A percentile compares a stretch with the other conserved stretches of the same genome.
Evolutionary conservation across 345 rosid genomes (phyloP).

Genomic region (Eucalyptus pumila): DNA sequence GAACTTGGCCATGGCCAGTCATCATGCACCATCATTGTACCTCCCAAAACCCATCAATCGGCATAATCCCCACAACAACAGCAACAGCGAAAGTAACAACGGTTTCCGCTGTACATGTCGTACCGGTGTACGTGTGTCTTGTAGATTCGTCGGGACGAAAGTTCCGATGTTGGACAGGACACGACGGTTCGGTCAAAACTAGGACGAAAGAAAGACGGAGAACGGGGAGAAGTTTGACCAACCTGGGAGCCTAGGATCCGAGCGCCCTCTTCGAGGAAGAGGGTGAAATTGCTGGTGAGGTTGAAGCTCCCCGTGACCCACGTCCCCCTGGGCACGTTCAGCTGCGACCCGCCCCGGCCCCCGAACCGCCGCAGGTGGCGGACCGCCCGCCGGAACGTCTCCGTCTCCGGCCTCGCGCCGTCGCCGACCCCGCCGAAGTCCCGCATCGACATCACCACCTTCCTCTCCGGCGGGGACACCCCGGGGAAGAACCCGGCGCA

Average conservation of each 20-base stretch:
- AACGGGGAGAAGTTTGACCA: not conserved
- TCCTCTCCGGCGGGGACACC: constrained; percentile 11
- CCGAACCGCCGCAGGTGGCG: constrained; percentile 33
- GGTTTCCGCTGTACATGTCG: not conserved
- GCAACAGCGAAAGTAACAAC: not conserved
- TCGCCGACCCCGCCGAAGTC: constrained; percentile 95
- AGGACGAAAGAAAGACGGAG: not conserved
- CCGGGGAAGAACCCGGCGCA: constrained; percentile 18
- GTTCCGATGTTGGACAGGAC: not conserved
- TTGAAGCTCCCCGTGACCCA: constrained; percentile 96
- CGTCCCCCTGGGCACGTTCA: constrained; percentile 64
- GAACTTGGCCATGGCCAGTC: not conserved
- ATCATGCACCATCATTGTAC: not conserved
- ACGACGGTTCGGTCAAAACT: not conserved
- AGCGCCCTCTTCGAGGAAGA: constrained; percentile 77
- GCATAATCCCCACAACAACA: not conserved
- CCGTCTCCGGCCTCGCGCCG: constrained; percentile 68
- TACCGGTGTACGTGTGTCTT: not conserved
- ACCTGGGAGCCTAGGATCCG: constrained; percentile 89
- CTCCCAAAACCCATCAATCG: not conserved
- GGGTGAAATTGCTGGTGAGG: constrained; percentile 85
- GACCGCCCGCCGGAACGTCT: constrained; percentile 58
- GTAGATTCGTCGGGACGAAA: not conserved
- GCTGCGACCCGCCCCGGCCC: constrained; percentile 51
- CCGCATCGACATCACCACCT: constrained; percentile 51